Evolutionary conservation across 2,329 filamentous ascomycete species (phyloP), one percentile per base, ranked within the genome.

Genomic region (Cladophialophora chaetospira): DNA sequence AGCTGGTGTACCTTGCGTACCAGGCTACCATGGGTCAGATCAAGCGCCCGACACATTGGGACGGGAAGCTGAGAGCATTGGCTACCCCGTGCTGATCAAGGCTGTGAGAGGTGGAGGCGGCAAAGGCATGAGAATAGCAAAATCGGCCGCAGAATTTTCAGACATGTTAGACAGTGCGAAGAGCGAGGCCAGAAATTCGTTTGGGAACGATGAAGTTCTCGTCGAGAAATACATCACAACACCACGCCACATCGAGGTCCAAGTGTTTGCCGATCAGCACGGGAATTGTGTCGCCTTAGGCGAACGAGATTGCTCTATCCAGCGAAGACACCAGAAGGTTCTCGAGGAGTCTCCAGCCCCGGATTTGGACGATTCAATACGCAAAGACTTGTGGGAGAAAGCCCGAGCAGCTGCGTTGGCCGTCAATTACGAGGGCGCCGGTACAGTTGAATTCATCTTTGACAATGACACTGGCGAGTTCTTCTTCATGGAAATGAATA

Each of bases 1-100:
- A 3, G 93, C 94, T n/a, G 91, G 91, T 6, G 94, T 99, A 3
- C 92, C 92, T 3, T 97, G 94, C 68, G 94, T 99, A 46, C 94
- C 94, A 0, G 94, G 94, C 0, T 99, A 99, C 68, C 94, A 97
- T 71, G 94, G 94, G 15, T 68, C 80, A 1, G 89, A 96, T 50
- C 94, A 99, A 75, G 84, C 88, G 46, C 77, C 82, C 1, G 70
- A 74, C 6, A 78, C 80, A 58, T 75, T 88, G 25, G 81, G 90
- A 53, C 75, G 78, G 8, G 85, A 93, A 70, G 93, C 94, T 5
- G 83, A 82, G 65, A 84, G 88, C 63, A 87, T 88, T 65, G 82
- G 82, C 58, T 85, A 84, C 63, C 83, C 83, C 0, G 84, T 87
- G 1, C 75, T 87, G 6, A 77, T 87, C 44, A 87, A 87, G 69